These are phyloP conservation scores for Amanita subjunquillea DNA, from an alignment of 768 basidiomycete species.

Conservation along the genomic window DNA sequence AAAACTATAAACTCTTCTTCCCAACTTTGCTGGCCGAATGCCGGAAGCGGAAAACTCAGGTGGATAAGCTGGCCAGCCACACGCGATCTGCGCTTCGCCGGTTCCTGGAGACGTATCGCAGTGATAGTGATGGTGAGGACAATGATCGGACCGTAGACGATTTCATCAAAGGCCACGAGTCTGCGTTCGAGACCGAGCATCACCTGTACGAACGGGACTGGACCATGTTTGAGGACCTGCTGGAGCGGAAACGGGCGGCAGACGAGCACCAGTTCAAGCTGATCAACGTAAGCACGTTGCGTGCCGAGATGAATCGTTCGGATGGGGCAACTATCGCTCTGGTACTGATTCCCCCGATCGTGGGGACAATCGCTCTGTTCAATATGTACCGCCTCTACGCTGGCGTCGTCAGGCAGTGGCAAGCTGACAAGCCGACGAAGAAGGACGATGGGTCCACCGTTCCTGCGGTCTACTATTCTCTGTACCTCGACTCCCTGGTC, in stretches of 20 bases:
- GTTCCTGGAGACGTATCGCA: neutral
- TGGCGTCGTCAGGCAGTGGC: neutral
- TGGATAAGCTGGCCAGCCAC: neutral
- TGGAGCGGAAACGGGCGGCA: neutral
- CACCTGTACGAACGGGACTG: neutral
- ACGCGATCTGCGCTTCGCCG: neutral
- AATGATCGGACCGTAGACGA: neutral
- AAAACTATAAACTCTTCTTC: neutral
- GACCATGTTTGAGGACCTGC: neutral
- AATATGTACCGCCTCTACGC: conserved; percentile 2
- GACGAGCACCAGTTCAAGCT: neutral
- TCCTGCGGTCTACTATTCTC: neutral
- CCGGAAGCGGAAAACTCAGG: neutral
- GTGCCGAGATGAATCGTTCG: neutral
- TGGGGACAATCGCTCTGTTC: neutral
- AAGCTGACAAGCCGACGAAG: neutral
- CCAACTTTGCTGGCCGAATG: neutral
- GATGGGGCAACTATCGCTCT: neutral
- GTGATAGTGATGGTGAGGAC: neutral
- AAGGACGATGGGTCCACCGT: neutral
- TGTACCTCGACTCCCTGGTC: neutral
- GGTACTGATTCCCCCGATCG: neutral
- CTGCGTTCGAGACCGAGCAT: neutral
- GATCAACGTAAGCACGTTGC: neutral
- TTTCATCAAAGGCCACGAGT: neutral